phyloP scores from a whole-genome alignment of 441 rosid species.

The Isatis lusitanica region DNA sequence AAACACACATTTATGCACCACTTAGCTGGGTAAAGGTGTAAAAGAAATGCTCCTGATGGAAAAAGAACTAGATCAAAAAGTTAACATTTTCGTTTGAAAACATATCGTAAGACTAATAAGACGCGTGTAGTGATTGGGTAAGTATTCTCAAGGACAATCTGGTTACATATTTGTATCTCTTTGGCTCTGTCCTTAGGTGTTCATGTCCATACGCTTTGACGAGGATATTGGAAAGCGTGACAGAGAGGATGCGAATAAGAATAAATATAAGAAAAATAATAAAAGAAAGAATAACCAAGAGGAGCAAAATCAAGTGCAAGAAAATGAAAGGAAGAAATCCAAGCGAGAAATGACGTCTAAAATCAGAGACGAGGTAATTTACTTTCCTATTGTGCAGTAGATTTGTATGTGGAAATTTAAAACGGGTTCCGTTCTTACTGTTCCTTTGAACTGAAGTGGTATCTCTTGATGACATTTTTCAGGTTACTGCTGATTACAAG shows the following conservation, averaged over 20 bases:
- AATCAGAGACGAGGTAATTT: conserved; percentile 74
- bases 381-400: conserved; percentile 8
- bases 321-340: conserved; percentile 63
- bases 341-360: conserved; percentile 63
- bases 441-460: conserved; percentile 9
- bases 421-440: conserved; percentile 11
- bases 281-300: conserved; percentile 51
- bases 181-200: conserved; percentile 44
- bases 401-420: conserved; percentile 12
- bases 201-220: conserved; percentile 71
- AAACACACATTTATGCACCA: conserved; percentile 11
- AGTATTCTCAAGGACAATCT: not conserved
- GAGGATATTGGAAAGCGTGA: conserved; percentile 63
- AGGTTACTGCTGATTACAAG: conserved; percentile 88
- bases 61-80: conserved; percentile 1
- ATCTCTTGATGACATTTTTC: not conserved
- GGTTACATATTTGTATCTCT: not conserved
- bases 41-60: not conserved
- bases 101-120: not conserved
- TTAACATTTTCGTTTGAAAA: not conserved
- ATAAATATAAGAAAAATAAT: conserved; percentile 51
- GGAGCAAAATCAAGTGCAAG: conserved; percentile 55
- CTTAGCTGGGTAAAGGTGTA: not conserved
- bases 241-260: conserved; percentile 41
- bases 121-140: not conserved